phyloP scores from a whole-genome alignment of 1,284 basidiomycete species.

The Cutaneotrichosporon mucoides region DNA sequence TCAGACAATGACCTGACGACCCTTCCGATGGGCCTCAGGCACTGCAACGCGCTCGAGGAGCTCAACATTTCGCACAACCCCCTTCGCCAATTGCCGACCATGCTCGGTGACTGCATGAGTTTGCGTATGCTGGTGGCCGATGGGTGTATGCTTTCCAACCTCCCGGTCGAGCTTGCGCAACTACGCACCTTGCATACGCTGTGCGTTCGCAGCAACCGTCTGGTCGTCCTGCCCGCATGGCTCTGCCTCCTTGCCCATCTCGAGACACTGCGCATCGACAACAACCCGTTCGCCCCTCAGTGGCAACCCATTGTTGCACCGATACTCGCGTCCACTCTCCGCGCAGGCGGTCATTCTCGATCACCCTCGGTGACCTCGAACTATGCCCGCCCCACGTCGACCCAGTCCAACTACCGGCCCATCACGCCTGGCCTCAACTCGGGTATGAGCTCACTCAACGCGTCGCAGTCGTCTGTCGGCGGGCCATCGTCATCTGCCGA shows the following conservation, averaged over 20 bases:
- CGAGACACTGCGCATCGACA: constrained; percentile 83
- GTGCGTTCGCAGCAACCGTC: constrained; percentile 79
- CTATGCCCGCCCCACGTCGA: constrained; percentile 2
- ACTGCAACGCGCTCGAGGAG: constrained; percentile 81
- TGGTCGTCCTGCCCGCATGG: constrained; percentile 90
- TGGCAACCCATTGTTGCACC: constrained; percentile 87
- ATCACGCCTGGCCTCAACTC: constrained; percentile 3
- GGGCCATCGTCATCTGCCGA: constrained; percentile 3
- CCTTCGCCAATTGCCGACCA: constrained; percentile 74
- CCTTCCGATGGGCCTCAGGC: constrained; percentile 70
- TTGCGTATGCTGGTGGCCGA: constrained; percentile 87
- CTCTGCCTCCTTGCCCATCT: constrained; percentile 75
- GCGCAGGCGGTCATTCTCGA: constrained; percentile 2
- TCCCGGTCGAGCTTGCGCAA: constrained; percentile 65
- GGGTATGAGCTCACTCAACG: constrained; percentile 3
- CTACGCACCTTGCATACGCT: constrained; percentile 79
- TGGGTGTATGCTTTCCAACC: constrained; percentile 68
- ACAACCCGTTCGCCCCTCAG: constrained; percentile 86
- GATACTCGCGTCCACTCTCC: constrained; percentile 29
- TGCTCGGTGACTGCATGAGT: constrained; percentile 68
- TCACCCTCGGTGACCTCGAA: constrained; percentile 4
- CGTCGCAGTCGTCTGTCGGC: constrained; percentile 3
- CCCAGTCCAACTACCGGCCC: constrained; percentile 7
- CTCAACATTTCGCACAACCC: constrained; percentile 90
- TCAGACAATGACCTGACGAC: constrained; percentile 77